These are phyloP conservation scores for Aspergillus pseudoterreus DNA, from an alignment of 2,329 filamentous ascomycete genomes.

Conservation along the genomic window DNA sequence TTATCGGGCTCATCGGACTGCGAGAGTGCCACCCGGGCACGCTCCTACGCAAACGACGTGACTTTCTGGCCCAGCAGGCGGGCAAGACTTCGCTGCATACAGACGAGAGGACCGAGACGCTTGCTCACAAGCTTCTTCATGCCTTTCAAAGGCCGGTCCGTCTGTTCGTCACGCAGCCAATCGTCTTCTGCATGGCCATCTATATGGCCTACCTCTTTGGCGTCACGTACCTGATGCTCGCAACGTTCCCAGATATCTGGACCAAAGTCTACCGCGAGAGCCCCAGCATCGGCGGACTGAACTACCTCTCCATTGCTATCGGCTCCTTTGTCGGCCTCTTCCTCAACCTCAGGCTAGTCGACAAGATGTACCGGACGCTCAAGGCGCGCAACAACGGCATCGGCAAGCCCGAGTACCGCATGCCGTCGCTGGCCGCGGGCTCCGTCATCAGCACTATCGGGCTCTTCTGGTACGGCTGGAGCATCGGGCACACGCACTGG, in stretches of 20 bases:
- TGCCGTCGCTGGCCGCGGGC: constrained; percentile 54
- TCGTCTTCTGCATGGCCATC: constrained; percentile 53
- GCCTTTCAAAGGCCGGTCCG: constrained; percentile 55
- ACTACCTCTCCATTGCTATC: constrained; percentile 60
- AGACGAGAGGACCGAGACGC: constrained; percentile 15
- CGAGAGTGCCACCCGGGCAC: constrained; percentile 64
- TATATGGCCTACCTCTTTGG: constrained; percentile 60
- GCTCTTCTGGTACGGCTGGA: constrained; percentile 58
- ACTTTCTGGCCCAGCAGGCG: constrained; percentile 40
- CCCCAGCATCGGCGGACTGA: constrained; percentile 55
- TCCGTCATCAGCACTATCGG: constrained; percentile 50
- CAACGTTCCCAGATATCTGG: constrained; percentile 55
- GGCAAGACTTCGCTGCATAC: constrained; percentile 33
- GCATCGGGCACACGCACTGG: constrained; percentile 48
- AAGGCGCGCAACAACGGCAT: constrained; percentile 40
- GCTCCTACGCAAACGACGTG: constrained; percentile 55
- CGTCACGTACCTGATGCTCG: constrained; percentile 26
- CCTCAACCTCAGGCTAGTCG: constrained; percentile 45
- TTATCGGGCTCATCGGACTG: constrained; percentile 57
- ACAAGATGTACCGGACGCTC: constrained; percentile 45
- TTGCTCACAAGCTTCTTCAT: background rate
- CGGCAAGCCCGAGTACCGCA: constrained; percentile 56
- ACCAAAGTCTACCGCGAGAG: constrained; percentile 51
- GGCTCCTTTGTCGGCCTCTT: constrained; percentile 57
- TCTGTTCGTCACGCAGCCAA: constrained; percentile 56